These are phyloP conservation scores for Microbotryum violaceum DNA, from an alignment of 1,284 basidiomycete genomes.

Conservation along the genomic window DNA sequence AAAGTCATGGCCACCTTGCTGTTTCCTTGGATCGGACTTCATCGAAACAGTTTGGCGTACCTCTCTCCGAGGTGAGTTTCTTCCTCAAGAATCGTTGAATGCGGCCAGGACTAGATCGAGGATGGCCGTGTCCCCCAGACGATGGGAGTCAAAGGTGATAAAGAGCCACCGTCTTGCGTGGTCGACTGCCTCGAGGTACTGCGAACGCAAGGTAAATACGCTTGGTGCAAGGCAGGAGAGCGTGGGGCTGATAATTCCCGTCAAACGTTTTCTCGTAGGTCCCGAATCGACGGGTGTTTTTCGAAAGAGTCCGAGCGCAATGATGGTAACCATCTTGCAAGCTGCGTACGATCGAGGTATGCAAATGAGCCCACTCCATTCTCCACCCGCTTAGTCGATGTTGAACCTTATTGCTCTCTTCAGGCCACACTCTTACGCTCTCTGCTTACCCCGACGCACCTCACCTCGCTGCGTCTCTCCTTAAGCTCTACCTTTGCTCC, in stretches of 20 bases:
- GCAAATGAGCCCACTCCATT: background rate
- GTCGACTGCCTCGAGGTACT: slow-evolving; percentile 20
- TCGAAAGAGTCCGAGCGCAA: slow-evolving; percentile 26
- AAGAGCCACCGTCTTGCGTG: slow-evolving; percentile 10
- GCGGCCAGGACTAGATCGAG: background rate
- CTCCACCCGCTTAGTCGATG: background rate
- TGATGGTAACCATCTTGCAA: slow-evolving; percentile 19
- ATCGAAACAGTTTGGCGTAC: slow-evolving; percentile 3
- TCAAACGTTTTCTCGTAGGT: slow-evolving; percentile 1
- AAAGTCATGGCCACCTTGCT: slow-evolving; percentile 2
- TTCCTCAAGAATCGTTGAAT: background rate
- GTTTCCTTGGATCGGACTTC: background rate
- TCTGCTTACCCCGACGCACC: slow-evolving; percentile 20
- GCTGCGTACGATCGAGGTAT: slow-evolving; percentile 25
- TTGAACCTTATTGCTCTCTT: background rate
- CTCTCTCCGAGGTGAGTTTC: slow-evolving; percentile 9
- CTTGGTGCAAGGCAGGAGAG: background rate
- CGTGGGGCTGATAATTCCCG: background rate
- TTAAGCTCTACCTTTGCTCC: slow-evolving; percentile 26
- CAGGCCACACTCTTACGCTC: slow-evolving; percentile 25
- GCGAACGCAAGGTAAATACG: slow-evolving; percentile 9
- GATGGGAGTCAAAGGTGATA: background rate
- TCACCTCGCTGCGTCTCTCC: slow-evolving; percentile 29
- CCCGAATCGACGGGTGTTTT: slow-evolving; percentile 29
- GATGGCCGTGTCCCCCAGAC: background rate